Conservation (phyloP, 2,329 filamentous ascomycete species). For the Alternaria arbusti region DNA sequence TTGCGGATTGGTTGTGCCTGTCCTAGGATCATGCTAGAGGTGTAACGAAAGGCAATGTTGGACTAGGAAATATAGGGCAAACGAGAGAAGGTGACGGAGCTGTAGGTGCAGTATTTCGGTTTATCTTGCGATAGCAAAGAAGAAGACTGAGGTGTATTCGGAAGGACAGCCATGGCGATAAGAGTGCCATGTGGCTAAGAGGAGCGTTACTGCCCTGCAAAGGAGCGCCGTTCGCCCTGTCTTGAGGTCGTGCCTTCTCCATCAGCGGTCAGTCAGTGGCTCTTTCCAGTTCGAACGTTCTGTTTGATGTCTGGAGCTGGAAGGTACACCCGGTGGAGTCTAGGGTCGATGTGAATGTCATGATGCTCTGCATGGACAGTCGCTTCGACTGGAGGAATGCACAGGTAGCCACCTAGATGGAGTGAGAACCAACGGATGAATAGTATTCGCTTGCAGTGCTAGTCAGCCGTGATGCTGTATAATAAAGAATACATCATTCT, state of each 20-base stretch:
- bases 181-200: not conserved
- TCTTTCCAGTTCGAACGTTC: not conserved
- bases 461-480: not conserved
- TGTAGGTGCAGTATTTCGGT: not conserved
- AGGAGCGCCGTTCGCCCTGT: not conserved
- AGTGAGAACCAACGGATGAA: not conserved
- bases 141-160: not conserved
- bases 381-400: not conserved
- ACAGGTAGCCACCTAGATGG: not conserved
- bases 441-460: not conserved
- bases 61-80: conserved; percentile 13
- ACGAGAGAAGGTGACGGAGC: conserved; percentile 10
- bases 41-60: conserved; percentile 12
- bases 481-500: not conserved
- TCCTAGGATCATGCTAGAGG: conserved; percentile 21
- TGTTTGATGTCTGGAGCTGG: not conserved
- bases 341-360: not conserved
- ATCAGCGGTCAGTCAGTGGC: not conserved
- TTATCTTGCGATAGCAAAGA: not conserved
- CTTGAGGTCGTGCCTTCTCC: not conserved
- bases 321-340: not conserved
- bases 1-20: conserved; percentile 15
- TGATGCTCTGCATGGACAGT: not conserved
- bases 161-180: not conserved
- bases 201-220: not conserved